These are phyloP conservation scores for Pyricularia grisea DNA, from an alignment of 2,329 filamentous ascomycete genomes.

Conservation along the genomic window DNA sequence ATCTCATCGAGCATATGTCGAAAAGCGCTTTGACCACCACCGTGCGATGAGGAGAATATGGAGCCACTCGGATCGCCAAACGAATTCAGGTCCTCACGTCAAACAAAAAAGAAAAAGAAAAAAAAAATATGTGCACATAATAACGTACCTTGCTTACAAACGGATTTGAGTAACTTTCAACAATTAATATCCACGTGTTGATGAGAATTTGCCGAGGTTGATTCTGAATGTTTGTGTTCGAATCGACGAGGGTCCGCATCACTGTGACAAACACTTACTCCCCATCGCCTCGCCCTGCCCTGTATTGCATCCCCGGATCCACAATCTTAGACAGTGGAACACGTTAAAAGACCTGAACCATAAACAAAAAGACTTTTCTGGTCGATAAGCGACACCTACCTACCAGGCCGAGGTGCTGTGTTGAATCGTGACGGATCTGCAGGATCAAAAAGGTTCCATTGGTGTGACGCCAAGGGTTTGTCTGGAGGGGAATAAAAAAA, in stretches of 20 bases:
- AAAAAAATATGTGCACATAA: too few species aligned
- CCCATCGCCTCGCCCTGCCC: background rate
- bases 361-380: background rate
- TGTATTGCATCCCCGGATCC: background rate
- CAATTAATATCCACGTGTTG: background rate
- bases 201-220: background rate
- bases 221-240: background rate
- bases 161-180: background rate
- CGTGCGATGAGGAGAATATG: background rate
- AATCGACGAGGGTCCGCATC: background rate
- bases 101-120: background rate
- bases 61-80: background rate
- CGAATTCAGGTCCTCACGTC: background rate
- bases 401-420: background rate
- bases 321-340: background rate
- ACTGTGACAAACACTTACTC: background rate
- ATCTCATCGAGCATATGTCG: background rate
- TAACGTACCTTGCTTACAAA: background rate
- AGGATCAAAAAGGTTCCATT: background rate
- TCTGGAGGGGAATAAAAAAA: background rate
- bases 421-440: background rate
- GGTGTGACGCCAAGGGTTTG: background rate
- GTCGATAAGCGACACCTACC: background rate
- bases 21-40: background rate
- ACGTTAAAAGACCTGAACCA: background rate